A percentile compares a stretch with the other conserved stretches of the same genome.
phyloP scores from a whole-genome alignment of 169 alveolate species.

The Blepharisma undulans region DNA sequence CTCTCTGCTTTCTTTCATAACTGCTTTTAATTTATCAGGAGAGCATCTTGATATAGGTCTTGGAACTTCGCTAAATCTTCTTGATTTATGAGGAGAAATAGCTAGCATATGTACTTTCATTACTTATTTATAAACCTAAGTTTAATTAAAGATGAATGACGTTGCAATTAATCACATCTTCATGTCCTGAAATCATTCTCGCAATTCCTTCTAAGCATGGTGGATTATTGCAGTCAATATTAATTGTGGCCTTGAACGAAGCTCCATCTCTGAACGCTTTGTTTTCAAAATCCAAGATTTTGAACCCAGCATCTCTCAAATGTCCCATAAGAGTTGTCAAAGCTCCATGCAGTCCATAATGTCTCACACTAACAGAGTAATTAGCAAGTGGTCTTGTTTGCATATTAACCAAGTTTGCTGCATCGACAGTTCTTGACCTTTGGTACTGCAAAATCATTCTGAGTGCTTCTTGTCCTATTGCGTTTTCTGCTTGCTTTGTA shows the following conservation, averaged over 20 bases:
- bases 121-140: not conserved
- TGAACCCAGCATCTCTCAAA: not conserved
- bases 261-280: conserved; percentile 23
- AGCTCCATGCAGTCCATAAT: not conserved
- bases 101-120: not conserved
- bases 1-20: not conserved
- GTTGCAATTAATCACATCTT: not conserved
- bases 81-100: not conserved
- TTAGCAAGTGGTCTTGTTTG: conserved; percentile 2
- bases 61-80: not conserved
- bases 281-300: conserved; percentile 24
- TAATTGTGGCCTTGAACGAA: conserved; percentile 8
- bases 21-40: not conserved
- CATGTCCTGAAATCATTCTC: not conserved
- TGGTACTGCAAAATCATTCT: conserved; percentile 47
- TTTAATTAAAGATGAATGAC: not conserved
- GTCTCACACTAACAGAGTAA: not conserved
- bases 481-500: conserved; percentile 63
- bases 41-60: not conserved
- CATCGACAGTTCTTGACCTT: conserved; percentile 46
- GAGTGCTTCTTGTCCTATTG: conserved; percentile 64
- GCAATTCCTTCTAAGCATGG: not conserved
- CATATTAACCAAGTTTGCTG: conserved; percentile 55
- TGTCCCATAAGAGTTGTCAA: not conserved
- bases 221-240: not conserved